Evolutionary conservation across 768 basidiomycete species (phyloP), one percentile per base, ranked within the genome.

Genomic region (Tylopilus rubrobrunneus): DNA sequence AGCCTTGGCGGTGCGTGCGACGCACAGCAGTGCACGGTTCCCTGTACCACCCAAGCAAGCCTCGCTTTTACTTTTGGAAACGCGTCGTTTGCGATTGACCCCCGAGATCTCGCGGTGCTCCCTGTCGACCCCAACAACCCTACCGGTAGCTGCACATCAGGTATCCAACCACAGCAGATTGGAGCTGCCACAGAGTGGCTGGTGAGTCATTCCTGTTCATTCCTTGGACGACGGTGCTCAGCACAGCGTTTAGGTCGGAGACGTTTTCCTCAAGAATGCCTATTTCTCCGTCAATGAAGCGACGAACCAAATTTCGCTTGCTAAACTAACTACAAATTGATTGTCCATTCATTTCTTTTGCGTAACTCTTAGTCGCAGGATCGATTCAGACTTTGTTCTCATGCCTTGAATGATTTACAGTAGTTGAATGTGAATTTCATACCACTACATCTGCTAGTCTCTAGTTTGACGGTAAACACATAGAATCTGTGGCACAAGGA

Each of bases 241-340:
- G 53, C 29, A 7, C 27, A 23, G 23, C 23, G n/a, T 27, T 29
- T 19, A 70, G 68, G 74, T 86, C 34, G 87, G 87, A 28, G 89
- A 86, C 59, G 83, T 84, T 25, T 89, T 88, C 75, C 71, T 88
- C 63, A 89, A 89, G 78, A 89, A 87, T 61, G 86, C 77, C 1
- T 87, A 87, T 66, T 84, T 85, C 66, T 85, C 85, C 7, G 84
- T 80, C 11, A 74, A 89, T 58, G 79, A 81, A 14, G 66, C 56
- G 11, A 76, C 77, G 59, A 85, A 87, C 65, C 72, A 76, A 39
- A 73, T 88, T 31, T 81, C 77, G 25, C 75, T 88, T 55, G 85
- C 85, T 23, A 76, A 80, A 61, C 74, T 82, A 49, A 71, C 73
- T 11, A 77, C 67, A 29, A 23, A 46, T 23, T 70, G 48, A 64